Percentiles rank a stretch among this genome's conserved stretches.
Conservation (phyloP, 768 basidiomycete genomes). For the Ephemerocybe angulata region DNA sequence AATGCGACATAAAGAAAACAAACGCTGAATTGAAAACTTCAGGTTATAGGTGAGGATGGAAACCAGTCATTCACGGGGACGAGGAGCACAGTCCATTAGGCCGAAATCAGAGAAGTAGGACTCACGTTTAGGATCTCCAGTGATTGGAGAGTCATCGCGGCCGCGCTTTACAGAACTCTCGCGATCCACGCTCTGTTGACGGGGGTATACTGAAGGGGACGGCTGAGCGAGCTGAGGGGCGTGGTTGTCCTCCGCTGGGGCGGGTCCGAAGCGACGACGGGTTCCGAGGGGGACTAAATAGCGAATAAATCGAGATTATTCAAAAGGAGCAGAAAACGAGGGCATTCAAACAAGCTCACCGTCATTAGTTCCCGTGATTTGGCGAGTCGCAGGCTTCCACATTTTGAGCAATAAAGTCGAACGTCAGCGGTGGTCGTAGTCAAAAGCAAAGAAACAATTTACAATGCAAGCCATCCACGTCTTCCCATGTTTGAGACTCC, state of each 20-base stretch:
- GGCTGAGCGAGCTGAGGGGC: conserved; percentile 86
- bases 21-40: conserved; percentile 15
- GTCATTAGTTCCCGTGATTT: conserved; percentile 92
- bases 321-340: conserved; percentile 10
- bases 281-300: conserved; percentile 73
- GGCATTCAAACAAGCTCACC: conserved; percentile 44
- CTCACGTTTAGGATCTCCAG: conserved; percentile 75
- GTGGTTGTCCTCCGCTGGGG: conserved; percentile 73
- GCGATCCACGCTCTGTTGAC: conserved; percentile 51
- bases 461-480: conserved; percentile 10
- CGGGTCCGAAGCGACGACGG: conserved; percentile 89
- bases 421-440: conserved; percentile 25
- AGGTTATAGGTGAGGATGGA: conserved; percentile 6
- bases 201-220: conserved; percentile 82
- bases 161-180: conserved; percentile 58
- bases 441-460: conserved; percentile 23
- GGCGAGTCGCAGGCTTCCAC: conserved; percentile 88
- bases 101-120: conserved; percentile 15
- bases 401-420: conserved; percentile 46
- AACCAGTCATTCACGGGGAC: neutral
- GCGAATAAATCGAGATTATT: conserved; percentile 9
- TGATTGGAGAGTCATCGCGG: conserved; percentile 63
- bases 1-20: conserved; percentile 19
- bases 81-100: neutral
- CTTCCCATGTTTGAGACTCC: conserved; percentile 29